Evolutionary conservation across 345 rosid genomes (phyloP).

Genomic region (Aquilaria yunnanensis): DNA sequence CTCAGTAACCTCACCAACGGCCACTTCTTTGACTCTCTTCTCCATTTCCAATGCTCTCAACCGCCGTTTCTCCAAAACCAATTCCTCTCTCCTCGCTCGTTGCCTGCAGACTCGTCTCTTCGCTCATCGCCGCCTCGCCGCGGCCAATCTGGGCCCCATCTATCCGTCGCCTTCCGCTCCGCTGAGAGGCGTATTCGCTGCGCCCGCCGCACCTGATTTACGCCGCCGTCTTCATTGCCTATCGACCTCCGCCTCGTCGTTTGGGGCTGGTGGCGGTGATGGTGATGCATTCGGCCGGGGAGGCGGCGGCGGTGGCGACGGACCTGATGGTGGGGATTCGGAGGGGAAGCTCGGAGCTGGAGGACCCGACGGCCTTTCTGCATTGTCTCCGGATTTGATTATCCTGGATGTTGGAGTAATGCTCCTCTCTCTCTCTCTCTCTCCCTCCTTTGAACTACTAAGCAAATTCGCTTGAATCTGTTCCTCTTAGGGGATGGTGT

Average conservation of each 20-base stretch:
- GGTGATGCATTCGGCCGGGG: conserved; percentile 31
- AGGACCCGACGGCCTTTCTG: conserved; percentile 37
- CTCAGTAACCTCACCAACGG: conserved; percentile 25
- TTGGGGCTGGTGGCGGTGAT: conserved; percentile 45
- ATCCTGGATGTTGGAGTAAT: conserved; percentile 93
- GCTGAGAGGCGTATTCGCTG: conserved; percentile 19
- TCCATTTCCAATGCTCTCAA: conserved; percentile 49
- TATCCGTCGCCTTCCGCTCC: conserved; percentile 12
- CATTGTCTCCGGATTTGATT: conserved; percentile 58
- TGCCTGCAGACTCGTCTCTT: conserved; percentile 18
- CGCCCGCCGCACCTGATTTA: conserved; percentile 18
- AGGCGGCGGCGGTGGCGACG: conserved; percentile 45
- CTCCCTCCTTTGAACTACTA: background rate
- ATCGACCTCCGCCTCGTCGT: conserved; percentile 45
- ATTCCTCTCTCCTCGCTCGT: conserved; percentile 23
- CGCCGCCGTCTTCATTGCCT: conserved; percentile 42
- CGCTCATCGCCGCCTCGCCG: conserved; percentile 14
- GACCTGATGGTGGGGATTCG: conserved; percentile 52
- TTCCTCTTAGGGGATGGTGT: conserved; percentile 75
- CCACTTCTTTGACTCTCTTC: conserved; percentile 30
- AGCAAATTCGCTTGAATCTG: background rate
- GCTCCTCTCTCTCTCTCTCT: conserved; percentile 10
- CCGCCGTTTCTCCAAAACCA: conserved; percentile 27
- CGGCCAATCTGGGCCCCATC: conserved; percentile 4
- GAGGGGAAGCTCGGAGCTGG: conserved; percentile 41